Percentiles rank a stretch among this genome's conserved stretches.
Evolutionary conservation across 2,329 filamentous ascomycete species (phyloP).

Genomic region (Aspergillus sergii): DNA sequence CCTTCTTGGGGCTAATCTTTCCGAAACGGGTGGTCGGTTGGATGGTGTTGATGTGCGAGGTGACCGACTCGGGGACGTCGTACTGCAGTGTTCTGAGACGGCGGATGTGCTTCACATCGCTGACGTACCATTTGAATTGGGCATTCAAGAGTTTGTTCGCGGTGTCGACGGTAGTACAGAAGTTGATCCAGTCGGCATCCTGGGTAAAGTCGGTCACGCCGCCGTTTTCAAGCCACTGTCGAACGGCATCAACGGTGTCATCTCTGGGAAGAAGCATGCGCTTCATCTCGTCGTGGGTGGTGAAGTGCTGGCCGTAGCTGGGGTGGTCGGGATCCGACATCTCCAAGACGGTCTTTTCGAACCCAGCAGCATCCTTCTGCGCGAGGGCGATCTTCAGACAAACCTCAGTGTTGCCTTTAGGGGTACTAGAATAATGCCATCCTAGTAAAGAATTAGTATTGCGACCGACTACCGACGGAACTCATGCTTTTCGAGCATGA

Average conservation of each 20-base stretch:
- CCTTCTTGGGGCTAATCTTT: slow-evolving; percentile 33
- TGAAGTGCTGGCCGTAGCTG: slow-evolving; percentile 55
- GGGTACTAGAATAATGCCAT: slow-evolving; percentile 35
- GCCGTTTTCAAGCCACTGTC: slow-evolving; percentile 49
- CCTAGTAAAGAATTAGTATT: slow-evolving; percentile 20
- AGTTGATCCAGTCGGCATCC: slow-evolving; percentile 43
- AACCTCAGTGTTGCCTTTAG: slow-evolving; percentile 28
- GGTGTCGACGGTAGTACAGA: slow-evolving; percentile 37
- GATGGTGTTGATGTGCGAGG: slow-evolving; percentile 42
- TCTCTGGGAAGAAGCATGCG: slow-evolving; percentile 51
- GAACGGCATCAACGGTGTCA: slow-evolving; percentile 44
- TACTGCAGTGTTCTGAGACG: slow-evolving; percentile 45
- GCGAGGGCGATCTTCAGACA: slow-evolving; percentile 39
- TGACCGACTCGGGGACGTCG: slow-evolving; percentile 40
- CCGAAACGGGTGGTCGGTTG: slow-evolving; percentile 48
- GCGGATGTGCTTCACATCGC: slow-evolving; percentile 26
- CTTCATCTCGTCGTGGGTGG: slow-evolving; percentile 51
- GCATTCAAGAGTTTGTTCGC: slow-evolving; percentile 43
- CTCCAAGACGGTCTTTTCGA: slow-evolving; percentile 51
- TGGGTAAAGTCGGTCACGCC: slow-evolving; percentile 40
- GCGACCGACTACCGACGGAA: not conserved
- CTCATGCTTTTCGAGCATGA: not conserved
- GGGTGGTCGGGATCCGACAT: slow-evolving; percentile 53
- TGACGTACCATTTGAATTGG: slow-evolving; percentile 44
- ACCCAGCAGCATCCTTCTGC: slow-evolving; percentile 36